Percentiles rank a stretch among this genome's conserved stretches.
phyloP scores from a whole-genome alignment of 768 basidiomycete species.

The Mrakia hoshinonis region DNA sequence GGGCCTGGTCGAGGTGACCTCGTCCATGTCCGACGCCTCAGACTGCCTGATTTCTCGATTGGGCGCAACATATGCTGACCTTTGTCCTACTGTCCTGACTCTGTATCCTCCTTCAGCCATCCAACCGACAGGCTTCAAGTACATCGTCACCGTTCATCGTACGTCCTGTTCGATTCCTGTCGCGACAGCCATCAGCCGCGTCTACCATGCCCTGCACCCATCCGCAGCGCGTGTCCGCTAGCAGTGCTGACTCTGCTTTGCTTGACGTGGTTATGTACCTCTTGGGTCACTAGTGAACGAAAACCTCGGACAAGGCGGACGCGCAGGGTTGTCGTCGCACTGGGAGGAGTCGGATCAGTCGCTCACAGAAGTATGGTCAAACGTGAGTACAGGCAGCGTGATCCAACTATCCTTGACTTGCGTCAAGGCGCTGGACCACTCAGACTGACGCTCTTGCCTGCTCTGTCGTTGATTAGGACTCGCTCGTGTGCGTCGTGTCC shows the following conservation, averaged over 20 bases:
- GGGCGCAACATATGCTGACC: too few species aligned
- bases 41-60: neutral
- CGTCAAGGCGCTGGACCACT: too few species aligned
- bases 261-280: too few species aligned
- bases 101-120: neutral
- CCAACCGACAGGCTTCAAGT: slow-evolving; percentile 3
- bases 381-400: neutral
- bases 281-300: neutral
- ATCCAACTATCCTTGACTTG: too few species aligned
- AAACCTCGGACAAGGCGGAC: slow-evolving; percentile 8
- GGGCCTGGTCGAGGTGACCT: neutral
- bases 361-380: neutral
- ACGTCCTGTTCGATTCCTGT: neutral
- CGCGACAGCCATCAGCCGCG: too few species aligned
- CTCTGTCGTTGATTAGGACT: neutral
- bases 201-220: too few species aligned
- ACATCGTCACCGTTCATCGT: neutral
- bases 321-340: slow-evolving; percentile 5
- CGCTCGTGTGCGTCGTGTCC: neutral
- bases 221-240: neutral
- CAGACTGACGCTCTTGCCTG: too few species aligned
- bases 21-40: neutral
- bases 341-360: slow-evolving; percentile 3
- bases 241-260: neutral
- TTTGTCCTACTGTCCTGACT: neutral